Base-by-base conservation (phyloP, 495 filamentous ascomycete species). In the Aspergillus panamensis region DNA sequence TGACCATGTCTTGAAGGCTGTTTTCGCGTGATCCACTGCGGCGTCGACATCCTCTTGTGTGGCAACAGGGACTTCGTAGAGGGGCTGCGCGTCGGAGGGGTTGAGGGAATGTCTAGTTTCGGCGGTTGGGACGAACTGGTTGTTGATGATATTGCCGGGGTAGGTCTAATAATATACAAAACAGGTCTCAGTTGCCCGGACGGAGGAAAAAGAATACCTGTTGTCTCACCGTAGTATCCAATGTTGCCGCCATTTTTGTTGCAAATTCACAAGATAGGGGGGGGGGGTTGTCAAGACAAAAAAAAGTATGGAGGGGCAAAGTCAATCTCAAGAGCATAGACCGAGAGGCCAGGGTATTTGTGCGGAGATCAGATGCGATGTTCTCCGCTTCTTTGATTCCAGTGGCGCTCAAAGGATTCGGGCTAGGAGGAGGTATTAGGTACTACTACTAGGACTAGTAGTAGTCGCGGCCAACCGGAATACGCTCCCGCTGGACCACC, bases 81-180 rank as follows among this genome's bases (percentile, higher is more conserved):
- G 35, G 32, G 50, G 50, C 6, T 20, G 35, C 20, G 50, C 17
- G 19, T 53, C 42, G 17, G 50, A 37, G 17, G 50, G 50, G 50
- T 53, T 53, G 50, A 53, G 14, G 33, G 33, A 25, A 12, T 53
- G 50, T 20, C 50, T 37, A 33, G 50, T 53, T 39, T 32, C 40
- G 32, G 50, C 8, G 4, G 50, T 53, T 1, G 50, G 35, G 4
- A 40, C 39, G 9, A 53, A 21, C 21, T 53, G 10, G 17, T 53
- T 53, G 33, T 53, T 53, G 50, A 53, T 53, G 5, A 40, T 53
- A 25, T 53, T 53, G n/a, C 42, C 42, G 16, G 42, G 42, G 42
- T 45, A 45, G 20, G 9, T 45, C 42, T 45, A 19, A 20, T 17
- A n/a, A n/a, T n/a, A n/a, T n/a, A 45, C 17, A 45, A 8, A 45